Percentiles rank a stretch among this genome's conserved stretches.
Conservation (phyloP, 1,284 basidiomycete species). For the Earliella scabrosa region DNA sequence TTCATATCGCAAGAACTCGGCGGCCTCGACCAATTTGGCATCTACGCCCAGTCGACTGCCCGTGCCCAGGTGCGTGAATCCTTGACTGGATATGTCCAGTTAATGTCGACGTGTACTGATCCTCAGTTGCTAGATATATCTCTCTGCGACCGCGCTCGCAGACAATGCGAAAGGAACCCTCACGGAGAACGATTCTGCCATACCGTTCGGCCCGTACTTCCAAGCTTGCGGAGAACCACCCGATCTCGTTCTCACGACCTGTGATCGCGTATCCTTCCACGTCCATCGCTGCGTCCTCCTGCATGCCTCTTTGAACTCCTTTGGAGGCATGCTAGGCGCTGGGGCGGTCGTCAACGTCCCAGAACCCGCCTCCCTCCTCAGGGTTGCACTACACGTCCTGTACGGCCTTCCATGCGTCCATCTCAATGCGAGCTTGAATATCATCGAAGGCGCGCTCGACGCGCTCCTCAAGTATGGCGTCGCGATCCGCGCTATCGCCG, state of each 20-base stretch:
- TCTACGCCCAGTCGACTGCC: too few species aligned
- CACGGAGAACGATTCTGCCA: too few species aligned
- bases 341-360: conserved; percentile 29
- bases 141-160: too few species aligned
- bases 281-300: conserved; percentile 1
- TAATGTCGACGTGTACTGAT: too few species aligned
- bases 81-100: too few species aligned
- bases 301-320: neutral
- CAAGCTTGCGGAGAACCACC: neutral
- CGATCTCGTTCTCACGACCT: conserved; percentile 1
- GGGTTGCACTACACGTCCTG: conserved; percentile 37
- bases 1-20: too few species aligned
- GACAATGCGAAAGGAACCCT: too few species aligned
- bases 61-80: too few species aligned
- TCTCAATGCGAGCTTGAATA: conserved; percentile 27
- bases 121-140: too few species aligned
- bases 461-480: conserved; percentile 35
- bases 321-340: neutral
- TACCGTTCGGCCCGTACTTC: neutral
- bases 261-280: conserved; percentile 7
- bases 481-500: conserved; percentile 12
- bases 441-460: conserved; percentile 28
- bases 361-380: neutral
- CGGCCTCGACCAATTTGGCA: too few species aligned
- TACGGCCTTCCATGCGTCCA: conserved; percentile 34